Conservation (phyloP, 352 stramenopile genomes). For the Phytophthora cajani region DNA sequence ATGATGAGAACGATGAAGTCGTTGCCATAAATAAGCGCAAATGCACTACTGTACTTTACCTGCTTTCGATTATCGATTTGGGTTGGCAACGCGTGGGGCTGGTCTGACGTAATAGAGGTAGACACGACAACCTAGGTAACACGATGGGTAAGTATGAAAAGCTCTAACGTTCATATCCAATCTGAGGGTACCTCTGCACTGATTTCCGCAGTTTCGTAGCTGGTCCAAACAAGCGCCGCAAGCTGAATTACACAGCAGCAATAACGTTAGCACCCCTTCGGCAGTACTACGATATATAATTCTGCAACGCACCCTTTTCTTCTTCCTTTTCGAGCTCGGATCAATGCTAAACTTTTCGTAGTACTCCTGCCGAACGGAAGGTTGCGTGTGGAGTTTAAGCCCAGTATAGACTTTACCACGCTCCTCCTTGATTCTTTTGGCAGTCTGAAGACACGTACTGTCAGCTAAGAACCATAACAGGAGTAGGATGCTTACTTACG, state of each 20-base stretch:
- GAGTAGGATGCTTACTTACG: constrained; percentile 22
- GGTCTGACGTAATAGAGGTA: constrained; percentile 57
- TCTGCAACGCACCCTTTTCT: constrained; percentile 52
- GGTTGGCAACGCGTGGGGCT: constrained; percentile 52
- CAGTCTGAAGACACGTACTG: constrained; percentile 36
- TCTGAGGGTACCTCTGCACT: constrained; percentile 64
- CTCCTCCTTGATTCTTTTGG: constrained; percentile 63
- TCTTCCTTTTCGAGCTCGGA: constrained; percentile 67
- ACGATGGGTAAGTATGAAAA: not conserved
- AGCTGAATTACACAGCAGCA: constrained; percentile 37
- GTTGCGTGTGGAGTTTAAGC: constrained; percentile 57
- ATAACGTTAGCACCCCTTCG: not conserved
- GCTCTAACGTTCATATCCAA: not conserved
- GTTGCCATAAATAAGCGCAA: not conserved
- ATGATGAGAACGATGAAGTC: not conserved
- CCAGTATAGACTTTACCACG: constrained; percentile 59
- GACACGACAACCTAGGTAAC: constrained; percentile 56
- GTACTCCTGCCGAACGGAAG: constrained; percentile 50
- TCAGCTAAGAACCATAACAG: constrained; percentile 8
- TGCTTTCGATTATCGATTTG: constrained; percentile 81
- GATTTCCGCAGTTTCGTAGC: constrained; percentile 51
- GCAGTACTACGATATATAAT: not conserved
- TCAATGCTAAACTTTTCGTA: constrained; percentile 75
- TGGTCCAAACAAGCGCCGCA: constrained; percentile 69
- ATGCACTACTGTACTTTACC: constrained; percentile 36